A percentile compares a stretch with the other conserved stretches of the same genome.
Evolutionary conservation across 192 early-diverging fungal species (phyloP).

Genomic region (Backusella morwellensis): DNA sequence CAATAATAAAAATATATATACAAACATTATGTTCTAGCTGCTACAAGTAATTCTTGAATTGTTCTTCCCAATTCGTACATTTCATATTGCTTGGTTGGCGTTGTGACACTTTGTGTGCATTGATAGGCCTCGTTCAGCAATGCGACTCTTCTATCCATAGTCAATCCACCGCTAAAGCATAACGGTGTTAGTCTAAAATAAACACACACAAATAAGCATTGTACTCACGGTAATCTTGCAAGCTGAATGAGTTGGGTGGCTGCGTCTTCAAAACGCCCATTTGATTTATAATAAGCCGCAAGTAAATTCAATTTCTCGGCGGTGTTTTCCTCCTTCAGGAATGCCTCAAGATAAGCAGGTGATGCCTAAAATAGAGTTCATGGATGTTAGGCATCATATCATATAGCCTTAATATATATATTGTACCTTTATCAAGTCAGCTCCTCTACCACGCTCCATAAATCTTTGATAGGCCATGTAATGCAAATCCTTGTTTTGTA

Average conservation of each 20-base stretch:
- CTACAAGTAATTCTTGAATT: neutral
- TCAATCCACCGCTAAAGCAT: neutral
- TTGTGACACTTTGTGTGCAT: neutral
- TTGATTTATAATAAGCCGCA: neutral
- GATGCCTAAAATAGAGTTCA: neutral
- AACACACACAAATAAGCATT: neutral
- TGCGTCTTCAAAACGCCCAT: slow-evolving; percentile 1
- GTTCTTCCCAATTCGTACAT: neutral
- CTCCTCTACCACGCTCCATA: neutral
- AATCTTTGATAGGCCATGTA: neutral
- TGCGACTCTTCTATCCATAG: neutral
- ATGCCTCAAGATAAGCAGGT: neutral
- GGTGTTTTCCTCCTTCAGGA: neutral
- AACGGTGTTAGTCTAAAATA: neutral
- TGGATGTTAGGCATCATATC: too few species aligned
- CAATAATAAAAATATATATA: neutral
- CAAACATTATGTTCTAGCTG: neutral
- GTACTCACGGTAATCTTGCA: neutral
- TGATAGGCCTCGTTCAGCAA: neutral
- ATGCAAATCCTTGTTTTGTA: neutral
- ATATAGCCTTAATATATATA: neutral
- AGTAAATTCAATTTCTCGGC: neutral
- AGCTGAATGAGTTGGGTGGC: neutral
- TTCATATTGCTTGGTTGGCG: slow-evolving; percentile 8
- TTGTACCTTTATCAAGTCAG: neutral